A percentile compares a stretch with the other conserved stretches of the same genome.
phyloP scores from a whole-genome alignment of 331 rosid genomes.

The Erythrophleum ivorense region DNA sequence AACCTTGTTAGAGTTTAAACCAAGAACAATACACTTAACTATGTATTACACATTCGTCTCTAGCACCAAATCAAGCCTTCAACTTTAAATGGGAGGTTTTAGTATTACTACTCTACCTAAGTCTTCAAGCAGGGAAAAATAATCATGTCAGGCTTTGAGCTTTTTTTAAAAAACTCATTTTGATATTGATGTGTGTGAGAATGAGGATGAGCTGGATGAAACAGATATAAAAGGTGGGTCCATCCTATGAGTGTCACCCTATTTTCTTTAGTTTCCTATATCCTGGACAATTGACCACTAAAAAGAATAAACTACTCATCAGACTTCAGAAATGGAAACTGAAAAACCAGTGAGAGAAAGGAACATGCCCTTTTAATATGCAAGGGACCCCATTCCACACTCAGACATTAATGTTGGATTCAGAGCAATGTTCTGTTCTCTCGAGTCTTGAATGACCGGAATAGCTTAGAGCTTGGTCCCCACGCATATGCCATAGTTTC shows the following conservation, averaged over 20 bases:
- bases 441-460: not conserved
- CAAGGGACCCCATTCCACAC: slow-evolving; percentile 42
- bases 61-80: too few species aligned
- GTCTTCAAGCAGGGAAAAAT: not conserved
- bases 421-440: not conserved
- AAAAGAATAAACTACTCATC: not conserved
- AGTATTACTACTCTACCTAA: too few species aligned
- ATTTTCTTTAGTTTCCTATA: not conserved
- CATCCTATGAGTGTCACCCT: slow-evolving; percentile 37
- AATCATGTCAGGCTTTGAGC: not conserved
- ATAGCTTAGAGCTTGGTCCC: slow-evolving; percentile 32
- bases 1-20: too few species aligned
- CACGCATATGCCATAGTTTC: slow-evolving; percentile 15
- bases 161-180: not conserved
- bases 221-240: slow-evolving; percentile 28
- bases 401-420: slow-evolving; percentile 10
- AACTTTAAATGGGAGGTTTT: too few species aligned
- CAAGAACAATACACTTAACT: too few species aligned
- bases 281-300: slow-evolving; percentile 27
- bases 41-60: too few species aligned
- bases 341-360: slow-evolving; percentile 31
- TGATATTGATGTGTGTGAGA: not conserved
- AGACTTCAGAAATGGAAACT: slow-evolving; percentile 33
- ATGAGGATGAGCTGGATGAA: not conserved
- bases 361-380: slow-evolving; percentile 32